Percentiles rank a stretch among this genome's conserved stretches.
These are phyloP conservation scores for Komagataella pastoris DNA, from an alignment of 805 yeast species.

Conservation along the genomic window DNA sequence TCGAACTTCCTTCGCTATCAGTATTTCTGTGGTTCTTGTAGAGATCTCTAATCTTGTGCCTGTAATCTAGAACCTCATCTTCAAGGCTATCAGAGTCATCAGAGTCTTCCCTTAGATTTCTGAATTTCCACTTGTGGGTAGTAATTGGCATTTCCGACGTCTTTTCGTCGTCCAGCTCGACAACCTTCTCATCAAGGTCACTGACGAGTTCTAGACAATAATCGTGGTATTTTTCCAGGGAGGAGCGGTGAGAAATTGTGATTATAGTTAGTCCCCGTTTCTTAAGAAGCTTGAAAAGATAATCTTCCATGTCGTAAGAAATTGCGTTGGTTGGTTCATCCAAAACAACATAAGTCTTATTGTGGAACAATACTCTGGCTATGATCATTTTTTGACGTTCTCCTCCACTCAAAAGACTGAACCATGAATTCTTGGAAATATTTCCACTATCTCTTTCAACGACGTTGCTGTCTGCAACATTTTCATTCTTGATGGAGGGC, in stretches of 20 bases:
- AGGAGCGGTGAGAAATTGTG: constrained; percentile 75
- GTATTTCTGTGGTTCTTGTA: neutral
- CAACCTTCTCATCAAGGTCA: constrained; percentile 38
- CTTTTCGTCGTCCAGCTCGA: constrained; percentile 24
- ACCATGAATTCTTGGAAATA: constrained; percentile 35
- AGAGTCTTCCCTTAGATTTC: neutral
- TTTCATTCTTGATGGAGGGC: constrained; percentile 8
- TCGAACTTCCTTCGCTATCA: neutral
- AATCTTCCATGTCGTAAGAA: constrained; percentile 80
- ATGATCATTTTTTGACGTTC: constrained; percentile 85
- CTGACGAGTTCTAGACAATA: constrained; percentile 55
- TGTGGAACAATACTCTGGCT: constrained; percentile 73
- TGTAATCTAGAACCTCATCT: neutral
- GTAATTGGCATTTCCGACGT: neutral
- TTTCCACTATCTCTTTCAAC: constrained; percentile 13
- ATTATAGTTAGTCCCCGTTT: constrained; percentile 60
- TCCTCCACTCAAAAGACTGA: constrained; percentile 90
- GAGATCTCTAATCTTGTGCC: neutral
- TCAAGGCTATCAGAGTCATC: neutral
- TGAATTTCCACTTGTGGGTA: neutral
- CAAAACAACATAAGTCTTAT: constrained; percentile 68
- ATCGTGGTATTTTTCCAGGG: constrained; percentile 76
- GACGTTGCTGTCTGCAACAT: constrained; percentile 4
- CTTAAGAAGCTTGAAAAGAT: constrained; percentile 64
- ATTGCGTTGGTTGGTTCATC: constrained; percentile 96